Conservation (phyloP, 2,329 filamentous ascomycete species). For the Myotisia sp. region DNA sequence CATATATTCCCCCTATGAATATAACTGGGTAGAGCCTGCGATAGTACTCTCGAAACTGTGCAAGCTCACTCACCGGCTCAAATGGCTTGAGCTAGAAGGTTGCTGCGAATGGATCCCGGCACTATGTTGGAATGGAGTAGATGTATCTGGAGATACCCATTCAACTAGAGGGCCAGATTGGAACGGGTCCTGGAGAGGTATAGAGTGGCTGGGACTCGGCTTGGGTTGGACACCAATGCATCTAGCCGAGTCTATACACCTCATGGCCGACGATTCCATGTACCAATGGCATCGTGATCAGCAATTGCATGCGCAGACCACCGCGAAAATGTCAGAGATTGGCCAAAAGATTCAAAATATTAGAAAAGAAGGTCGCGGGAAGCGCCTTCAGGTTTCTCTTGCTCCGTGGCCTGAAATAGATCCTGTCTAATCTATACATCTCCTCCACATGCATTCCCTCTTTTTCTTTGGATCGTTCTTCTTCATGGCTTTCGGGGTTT, state of each 20-base stretch:
- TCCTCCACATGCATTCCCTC: too few species aligned
- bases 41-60: slow-evolving; percentile 43
- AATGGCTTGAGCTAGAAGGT: slow-evolving; percentile 49
- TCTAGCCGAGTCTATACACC: not conserved
- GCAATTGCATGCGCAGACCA: slow-evolving; percentile 18
- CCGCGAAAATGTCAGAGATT: slow-evolving; percentile 19
- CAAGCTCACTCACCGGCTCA: slow-evolving; percentile 41
- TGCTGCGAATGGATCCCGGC: slow-evolving; percentile 43
- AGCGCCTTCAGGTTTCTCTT: slow-evolving; percentile 27
- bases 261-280: not conserved
- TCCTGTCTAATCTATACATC: too few species aligned
- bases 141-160: slow-evolving; percentile 17
- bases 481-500: too few species aligned
- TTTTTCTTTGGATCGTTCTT: too few species aligned
- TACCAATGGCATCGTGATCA: slow-evolving; percentile 5
- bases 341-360: slow-evolving; percentile 19
- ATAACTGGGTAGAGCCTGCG: slow-evolving; percentile 43
- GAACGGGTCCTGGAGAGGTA: slow-evolving; percentile 33
- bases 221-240: slow-evolving; percentile 27
- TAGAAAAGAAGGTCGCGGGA: slow-evolving; percentile 22
- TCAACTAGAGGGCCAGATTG: slow-evolving; percentile 28
- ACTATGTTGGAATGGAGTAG: slow-evolving; percentile 30
- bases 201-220: slow-evolving; percentile 29
- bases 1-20: slow-evolving; percentile 36
- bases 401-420: too few species aligned